Base-by-base conservation (phyloP, 1,284 basidiomycete species). In the Boletus nobilissimus region DNA sequence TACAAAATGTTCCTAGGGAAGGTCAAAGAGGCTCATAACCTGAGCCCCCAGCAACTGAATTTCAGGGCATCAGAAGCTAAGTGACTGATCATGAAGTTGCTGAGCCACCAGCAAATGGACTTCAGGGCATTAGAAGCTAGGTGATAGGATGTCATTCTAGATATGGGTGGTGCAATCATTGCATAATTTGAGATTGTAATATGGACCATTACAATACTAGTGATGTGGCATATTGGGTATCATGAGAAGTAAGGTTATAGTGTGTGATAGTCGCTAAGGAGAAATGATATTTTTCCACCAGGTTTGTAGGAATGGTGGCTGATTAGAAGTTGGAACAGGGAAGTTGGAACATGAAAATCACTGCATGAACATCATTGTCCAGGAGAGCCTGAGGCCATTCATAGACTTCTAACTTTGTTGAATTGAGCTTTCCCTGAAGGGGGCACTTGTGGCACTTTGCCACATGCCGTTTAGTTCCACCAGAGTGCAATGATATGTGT, bases 341-440 rank as follows among this genome's bases (percentile, higher is more conserved):
- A 2, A 90, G 78, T 74, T 91, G 90, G 70, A 92, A 91, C 0
- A 91, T 83, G 0, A 86, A 83, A 2, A 79, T 78, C 22, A 29
- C 51, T 0, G 64, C 51, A 11, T 32, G 39, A 13, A 51, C n/a
- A 1, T 54, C 18, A 1, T 84, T 51, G 0, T 75, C 57, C 2
- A 91, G 89, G 34, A 91, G 79, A 11, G 57, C n/a, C n/a, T n/a
- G n/a, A 0, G 90, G 90, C 90, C 89, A 90, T 75, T 91, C 90
- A 60, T 89, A 84, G 3, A 88, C 80, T 0, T 34, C 14, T 43
- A 91, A 88, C 0, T 26, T 34, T 78, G 89, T 77, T 0, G 7
- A 29, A 0, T 39, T 39, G 0, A 85, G 83, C 40, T 82, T 3
- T 13, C 0, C 2, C 22, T 73, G 40, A 3, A 46, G 48, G 1